Base-by-base conservation (phyloP, 2,329 filamentous ascomycete species). In the Trichophaea hybrida region DNA sequence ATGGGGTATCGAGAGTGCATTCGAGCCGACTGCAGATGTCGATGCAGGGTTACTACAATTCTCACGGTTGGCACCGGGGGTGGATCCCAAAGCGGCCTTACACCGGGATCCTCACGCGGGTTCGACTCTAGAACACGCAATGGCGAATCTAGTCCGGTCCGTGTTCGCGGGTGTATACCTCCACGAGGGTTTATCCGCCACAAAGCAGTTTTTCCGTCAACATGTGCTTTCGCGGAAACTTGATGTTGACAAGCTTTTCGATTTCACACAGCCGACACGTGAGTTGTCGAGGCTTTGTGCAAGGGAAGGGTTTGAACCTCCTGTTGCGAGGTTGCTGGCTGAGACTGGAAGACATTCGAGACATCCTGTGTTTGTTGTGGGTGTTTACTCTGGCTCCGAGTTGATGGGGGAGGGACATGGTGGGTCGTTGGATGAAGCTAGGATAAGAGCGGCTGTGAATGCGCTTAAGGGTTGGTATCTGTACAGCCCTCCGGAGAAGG, bases 381-480 rank as follows among this genome's bases (percentile, higher is more conserved):
- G 91, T 60, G 90, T 98, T 63, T 98, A 86, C 75, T 94, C 86
- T 66, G 93, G 91, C 55, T 77, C 78, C 62, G 90, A 98, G 71
- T 91, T 93, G 78, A 77, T 98, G 46, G 93, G 91, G 59, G 91
- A 98, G 75, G 93, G 84, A n/a, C 79, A 83, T 17, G 93, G 86
- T 31, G 76, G 84, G 53, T 90, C 80, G 72, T 75, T 97, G 59
- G 78, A 88, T 66, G 80, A 88, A 68, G 91, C 86, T 35, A 81
- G 88, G 64, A 78, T 80, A 64, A 80, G 87, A 71, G 93, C 93
- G 17, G 82, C 87, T 40, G 90, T 94, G 69, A 84, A 85, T 64
- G 84, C 89, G 15, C 77, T 98, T 70, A 94, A 95, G 77, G 79
- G 84, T 5, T 98, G 93, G 93, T 98, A 98, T 73, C 77, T 98